Conservation (phyloP, 2,329 filamentous ascomycete species). For the Exophiala sideris region DNA sequence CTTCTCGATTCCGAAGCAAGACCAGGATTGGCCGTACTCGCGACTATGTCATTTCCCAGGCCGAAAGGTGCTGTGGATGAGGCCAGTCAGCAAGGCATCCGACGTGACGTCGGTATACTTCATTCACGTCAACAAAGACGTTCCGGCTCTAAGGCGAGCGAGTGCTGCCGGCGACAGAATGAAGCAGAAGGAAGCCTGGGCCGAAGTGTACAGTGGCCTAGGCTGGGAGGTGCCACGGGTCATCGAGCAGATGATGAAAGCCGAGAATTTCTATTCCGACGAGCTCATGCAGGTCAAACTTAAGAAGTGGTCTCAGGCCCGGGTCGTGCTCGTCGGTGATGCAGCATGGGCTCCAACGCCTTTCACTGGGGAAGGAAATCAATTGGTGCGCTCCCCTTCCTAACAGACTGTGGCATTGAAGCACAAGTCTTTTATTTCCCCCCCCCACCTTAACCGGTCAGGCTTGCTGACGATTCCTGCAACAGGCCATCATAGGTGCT, state of each 20-base stretch:
- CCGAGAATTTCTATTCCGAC: conserved; percentile 26
- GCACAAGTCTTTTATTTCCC: too few relatives aligned
- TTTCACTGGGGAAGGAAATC: conserved; percentile 14
- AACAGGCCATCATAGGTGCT: conserved; percentile 11
- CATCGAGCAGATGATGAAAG: conserved; percentile 20
- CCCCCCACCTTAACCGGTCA: too few relatives aligned
- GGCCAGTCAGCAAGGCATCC: conserved; percentile 15
- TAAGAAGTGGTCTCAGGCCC: conserved; percentile 22
- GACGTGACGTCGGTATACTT: conserved; percentile 18
- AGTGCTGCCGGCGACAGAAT: conserved; percentile 20
- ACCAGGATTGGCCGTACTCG: conserved; percentile 16
- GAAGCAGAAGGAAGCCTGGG: conserved; percentile 23
- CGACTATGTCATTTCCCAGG: conserved; percentile 17
- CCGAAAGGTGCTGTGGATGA: conserved; percentile 18
- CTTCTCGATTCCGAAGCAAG: conserved; percentile 23
- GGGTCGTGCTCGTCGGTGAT: conserved; percentile 25
- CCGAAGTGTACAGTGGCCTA: conserved; percentile 19
- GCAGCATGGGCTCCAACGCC: conserved; percentile 22
- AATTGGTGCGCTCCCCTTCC: conserved; percentile 1
- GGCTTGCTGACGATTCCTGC: too few relatives aligned
- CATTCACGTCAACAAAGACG: conserved; percentile 15
- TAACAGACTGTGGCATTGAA: too few relatives aligned
- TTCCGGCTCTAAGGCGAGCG: neutral
- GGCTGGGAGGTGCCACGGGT: conserved; percentile 20
- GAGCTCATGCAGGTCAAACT: conserved; percentile 25